phyloP scores from a whole-genome alignment of 805 yeast genomes.

The Starmerella vitae region DNA sequence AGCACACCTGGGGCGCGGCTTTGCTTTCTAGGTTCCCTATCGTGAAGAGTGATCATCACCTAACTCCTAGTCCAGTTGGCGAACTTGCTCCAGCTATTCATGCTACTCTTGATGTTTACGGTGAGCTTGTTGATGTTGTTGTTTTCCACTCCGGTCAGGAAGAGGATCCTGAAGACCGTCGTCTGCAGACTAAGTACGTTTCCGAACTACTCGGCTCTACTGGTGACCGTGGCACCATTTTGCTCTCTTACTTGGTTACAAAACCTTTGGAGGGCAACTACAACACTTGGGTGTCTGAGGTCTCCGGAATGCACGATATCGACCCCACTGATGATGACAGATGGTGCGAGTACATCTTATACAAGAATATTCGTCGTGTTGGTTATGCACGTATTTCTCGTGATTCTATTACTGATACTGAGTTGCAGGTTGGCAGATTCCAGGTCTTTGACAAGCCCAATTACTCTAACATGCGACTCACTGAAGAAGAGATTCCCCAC shows the following conservation, averaged over 20 bases:
- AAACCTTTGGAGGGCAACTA: constrained; percentile 80
- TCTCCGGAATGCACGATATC: constrained; percentile 81
- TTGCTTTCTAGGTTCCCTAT: constrained; percentile 90
- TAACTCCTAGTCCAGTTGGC: constrained; percentile 93
- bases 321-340: constrained; percentile 80
- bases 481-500: constrained; percentile 43
- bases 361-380: constrained; percentile 69
- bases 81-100: constrained; percentile 97
- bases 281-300: constrained; percentile 74
- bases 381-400: constrained; percentile 92
- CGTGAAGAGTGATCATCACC: constrained; percentile 73
- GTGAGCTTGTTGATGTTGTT: constrained; percentile 74
- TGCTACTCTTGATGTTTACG: constrained; percentile 87
- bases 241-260: constrained; percentile 83
- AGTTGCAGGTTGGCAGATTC: constrained; percentile 89
- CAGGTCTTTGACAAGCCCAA: constrained; percentile 36
- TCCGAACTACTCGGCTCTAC: constrained; percentile 66
- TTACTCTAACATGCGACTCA: constrained; percentile 45
- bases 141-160: constrained; percentile 98
- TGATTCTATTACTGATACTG: constrained; percentile 92
- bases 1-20: constrained; percentile 97
- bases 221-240: constrained; percentile 66
- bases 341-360: constrained; percentile 95
- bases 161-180: constrained; percentile 88
- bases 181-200: constrained; percentile 67